A percentile compares a stretch with the other conserved stretches of the same genome.
These are phyloP conservation scores for Citrus medica DNA, from an alignment of 345 rosid species.

Conservation along the genomic window DNA sequence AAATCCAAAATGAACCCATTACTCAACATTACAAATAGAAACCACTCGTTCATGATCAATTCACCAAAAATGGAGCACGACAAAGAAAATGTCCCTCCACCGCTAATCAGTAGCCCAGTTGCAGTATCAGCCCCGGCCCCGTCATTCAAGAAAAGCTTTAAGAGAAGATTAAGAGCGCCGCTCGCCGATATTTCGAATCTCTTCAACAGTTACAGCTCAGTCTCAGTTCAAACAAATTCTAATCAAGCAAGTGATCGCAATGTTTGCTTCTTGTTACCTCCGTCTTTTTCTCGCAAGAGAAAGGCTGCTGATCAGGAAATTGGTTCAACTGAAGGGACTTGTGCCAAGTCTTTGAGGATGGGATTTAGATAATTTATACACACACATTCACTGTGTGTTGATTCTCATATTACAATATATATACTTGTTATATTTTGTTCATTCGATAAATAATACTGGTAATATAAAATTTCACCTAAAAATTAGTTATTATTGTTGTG, in stretches of 20 bases:
- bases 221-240: not conserved
- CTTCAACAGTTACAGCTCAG: not conserved
- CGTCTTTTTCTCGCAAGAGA: slow-evolving; percentile 18
- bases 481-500: too few species aligned
- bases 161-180: slow-evolving; percentile 19
- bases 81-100: slow-evolving; percentile 21
- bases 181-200: slow-evolving; percentile 22
- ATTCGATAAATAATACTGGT: too few species aligned
- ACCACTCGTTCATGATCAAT: not conserved
- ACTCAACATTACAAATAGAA: not conserved
- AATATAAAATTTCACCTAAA: too few species aligned
- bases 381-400: not conserved
- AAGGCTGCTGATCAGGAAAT: slow-evolving; percentile 5
- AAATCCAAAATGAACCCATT: slow-evolving; percentile 7
- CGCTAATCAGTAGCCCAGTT: slow-evolving; percentile 5
- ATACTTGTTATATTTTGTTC: not conserved
- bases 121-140: not conserved
- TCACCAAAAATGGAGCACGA: not conserved
- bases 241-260: not conserved
- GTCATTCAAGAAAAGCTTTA: slow-evolving; percentile 10
- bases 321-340: not conserved
- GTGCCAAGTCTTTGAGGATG: slow-evolving; percentile 13
- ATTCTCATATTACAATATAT: too few species aligned
- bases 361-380: slow-evolving; percentile 19
- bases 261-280: too few species aligned